Base-by-base conservation (phyloP, 2,329 filamentous ascomycete genomes). In the Emydomyces testavorans region DNA sequence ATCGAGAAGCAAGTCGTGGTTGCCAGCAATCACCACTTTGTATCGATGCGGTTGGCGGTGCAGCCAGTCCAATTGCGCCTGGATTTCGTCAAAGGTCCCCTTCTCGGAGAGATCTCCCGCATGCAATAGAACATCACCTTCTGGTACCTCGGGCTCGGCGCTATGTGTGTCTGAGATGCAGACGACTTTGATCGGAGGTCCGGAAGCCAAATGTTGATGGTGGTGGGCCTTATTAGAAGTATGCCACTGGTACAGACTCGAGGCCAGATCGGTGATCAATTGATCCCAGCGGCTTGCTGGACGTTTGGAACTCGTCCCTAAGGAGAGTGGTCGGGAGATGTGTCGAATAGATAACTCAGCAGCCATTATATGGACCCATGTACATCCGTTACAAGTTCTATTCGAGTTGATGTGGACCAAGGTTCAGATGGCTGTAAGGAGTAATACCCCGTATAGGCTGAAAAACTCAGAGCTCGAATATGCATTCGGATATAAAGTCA, bases 11-110 rank as follows among this genome's bases (percentile, higher is more conserved):
- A 67, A 45, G 44, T 73, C 70, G 49, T 73, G 71, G 45, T 74
- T 75, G 2, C 71, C 72, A 13, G 65, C 70, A 6, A 74, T 57
- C 3, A 72, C 61, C 35, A 74, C 59, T 53, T 74, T 74, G 57
- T 68, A 54, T 4, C 49, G 37, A 49, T 72, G 70, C 0, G 66
- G 59, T 46, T 68, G 66, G 0, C 54, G 39, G 6, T 55, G 54
- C 7, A 74, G 56, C 72, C 71, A 76, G n/a, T 56, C 49, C 11
- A 73, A 51, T 8, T 63, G 53, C 2, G 60, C 59, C 39, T 67
- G 57, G 0, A 73, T 53, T 51, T 73, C 70, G 3, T 58, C 53
- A 16, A 65, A 59, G 0, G 68, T 65, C n/a, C 69, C 71, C n/a
- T 61, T 60, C 43, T 69, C 58, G 0, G 69, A 71, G n/a, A 75